Percentiles rank a stretch among this genome's conserved stretches.
Conservation (phyloP, 225 moss, liverwort and hornwort genomes). For the Physcomitrellopsis africana region DNA sequence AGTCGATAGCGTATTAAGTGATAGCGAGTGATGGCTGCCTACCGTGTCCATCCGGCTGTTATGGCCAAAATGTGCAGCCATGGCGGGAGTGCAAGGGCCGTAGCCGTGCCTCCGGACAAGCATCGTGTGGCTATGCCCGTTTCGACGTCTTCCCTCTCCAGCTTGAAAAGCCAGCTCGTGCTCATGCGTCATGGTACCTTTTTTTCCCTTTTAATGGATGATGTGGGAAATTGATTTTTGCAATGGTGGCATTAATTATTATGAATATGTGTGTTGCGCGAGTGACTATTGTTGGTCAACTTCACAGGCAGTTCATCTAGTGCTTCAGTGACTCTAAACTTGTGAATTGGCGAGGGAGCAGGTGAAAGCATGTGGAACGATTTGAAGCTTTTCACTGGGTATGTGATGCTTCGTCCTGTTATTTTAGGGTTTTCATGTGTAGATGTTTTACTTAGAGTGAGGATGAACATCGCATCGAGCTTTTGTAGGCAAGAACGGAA, state of each 20-base stretch:
- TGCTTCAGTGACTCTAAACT: background rate
- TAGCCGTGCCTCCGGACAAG: slow-evolving; percentile 28
- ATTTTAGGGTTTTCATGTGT: background rate
- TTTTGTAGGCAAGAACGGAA: background rate
- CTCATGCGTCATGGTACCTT: slow-evolving; percentile 68
- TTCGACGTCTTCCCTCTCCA: background rate
- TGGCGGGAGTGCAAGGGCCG: slow-evolving; percentile 19
- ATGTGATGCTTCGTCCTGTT: slow-evolving; percentile 14
- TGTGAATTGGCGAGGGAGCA: slow-evolving; percentile 28
- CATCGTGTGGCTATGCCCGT: background rate
- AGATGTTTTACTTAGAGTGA: background rate
- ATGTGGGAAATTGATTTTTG: background rate
- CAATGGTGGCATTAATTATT: background rate
- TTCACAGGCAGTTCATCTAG: background rate
- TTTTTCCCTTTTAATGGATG: background rate
- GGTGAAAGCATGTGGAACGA: slow-evolving; percentile 85
- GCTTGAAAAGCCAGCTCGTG: slow-evolving; percentile 60
- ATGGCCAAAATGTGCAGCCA: background rate
- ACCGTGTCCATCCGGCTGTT: slow-evolving; percentile 15
- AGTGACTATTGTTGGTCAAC: background rate
- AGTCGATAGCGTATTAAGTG: too few relatives aligned
- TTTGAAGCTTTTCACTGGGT: slow-evolving; percentile 73
- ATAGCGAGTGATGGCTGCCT: slow-evolving; percentile 13
- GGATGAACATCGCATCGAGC: background rate
- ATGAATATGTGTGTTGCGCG: background rate